Evolutionary conservation across 768 basidiomycete genomes (phyloP), one percentile per base, ranked within the genome.

Genomic region (Calvatia gigantea): DNA sequence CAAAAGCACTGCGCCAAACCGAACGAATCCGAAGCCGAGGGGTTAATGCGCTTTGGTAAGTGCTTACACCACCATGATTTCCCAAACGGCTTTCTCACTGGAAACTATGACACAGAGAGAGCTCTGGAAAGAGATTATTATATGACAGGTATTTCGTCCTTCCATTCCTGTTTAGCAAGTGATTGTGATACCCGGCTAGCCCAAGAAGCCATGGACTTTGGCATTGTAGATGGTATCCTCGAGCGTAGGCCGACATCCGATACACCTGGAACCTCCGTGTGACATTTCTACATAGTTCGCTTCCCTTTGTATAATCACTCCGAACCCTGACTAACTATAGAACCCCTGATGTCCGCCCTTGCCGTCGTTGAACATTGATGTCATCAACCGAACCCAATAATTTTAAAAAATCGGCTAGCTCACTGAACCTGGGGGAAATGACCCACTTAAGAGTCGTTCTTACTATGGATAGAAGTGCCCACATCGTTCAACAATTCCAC

Each of bases 41-140:
- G 87, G 21, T 63, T 90, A 62, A 74, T 78, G 65, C 84, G 94
- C 17, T 97, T 96, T 68, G 87, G 92, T 93, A 66, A 54, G 83
- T 71, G 57, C 47, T 37, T 58, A 54, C 47, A 44, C 35, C 54
- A 37, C 51, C 39, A 32, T 57, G 57, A 47, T 37, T 29, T 23
- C 31, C 42, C 58, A 54, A 45, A 51, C 38, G 37, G 49, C 52
- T 57, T 54, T 54, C 51, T 59, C 39, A 58, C 21, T n/a, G 53
- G 50, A 56, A 43, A 57, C 54, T 61, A 61, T 60, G 60, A 58
- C 65, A 35, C 69, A 94, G 94, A 91, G 70, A 87, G 76, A 57
- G 94, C 94, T 35, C 74, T 98, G 61, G 94, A 98, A 73, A 81
- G 94, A 58, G 94, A 98, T 71, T 95, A 95, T 71, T 98, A 93